Base-by-base conservation (phyloP, 371 early-diverging fungal species). In the Conidiobolus incongruus region DNA sequence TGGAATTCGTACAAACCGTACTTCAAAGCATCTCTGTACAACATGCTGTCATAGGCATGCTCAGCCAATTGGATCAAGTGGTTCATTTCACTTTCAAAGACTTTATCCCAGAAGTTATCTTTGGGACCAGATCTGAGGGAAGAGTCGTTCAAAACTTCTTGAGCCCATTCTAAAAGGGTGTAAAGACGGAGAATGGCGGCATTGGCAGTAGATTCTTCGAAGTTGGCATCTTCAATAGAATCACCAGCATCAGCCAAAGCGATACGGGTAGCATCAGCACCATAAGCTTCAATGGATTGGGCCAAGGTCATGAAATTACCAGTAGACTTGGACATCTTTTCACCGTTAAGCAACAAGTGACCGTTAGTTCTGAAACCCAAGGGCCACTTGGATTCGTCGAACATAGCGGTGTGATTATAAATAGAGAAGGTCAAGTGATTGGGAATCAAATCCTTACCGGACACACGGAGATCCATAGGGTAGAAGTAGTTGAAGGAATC, bases 261-360 rank as follows among this genome's bases (percentile, higher is more conserved):
- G 61, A 98, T 71, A 46, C 99, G 81, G 7, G 95, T 91, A n/a
- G 98, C 97, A 60, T 95, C 95, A 33, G 96, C 96, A 49, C 98
- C 95, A 54, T 81, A 99, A 54, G 77, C 82, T 24, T 66, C 66
- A 23, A 93, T 59, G 19, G 86, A 76, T 44, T 97, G 84, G 22
- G 66, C 61, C 44, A 95, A 70, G 34, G 91, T 93, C 66, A 99
- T 60, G 55, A 93, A 98, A 75, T 99, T 99, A 38, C 99, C 99
- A n/a, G 93, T 93, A 35, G 87, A 87, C 71, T 99, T 99, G 55
- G 91, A 78, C 99, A 99, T 99, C 75, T 99, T 99, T 40, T 90
- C 85, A 44, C 77, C 65, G 65, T 99, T 97, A 47, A 99, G 61
- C 64, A 97, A 61, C 62, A 98, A 66, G 61, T 98, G 96, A 30